Percentiles rank a stretch among this genome's conserved stretches.
These are phyloP conservation scores for Neurospora crassa DNA, from an alignment of 2,329 filamentous ascomycete species.

Conservation along the genomic window DNA sequence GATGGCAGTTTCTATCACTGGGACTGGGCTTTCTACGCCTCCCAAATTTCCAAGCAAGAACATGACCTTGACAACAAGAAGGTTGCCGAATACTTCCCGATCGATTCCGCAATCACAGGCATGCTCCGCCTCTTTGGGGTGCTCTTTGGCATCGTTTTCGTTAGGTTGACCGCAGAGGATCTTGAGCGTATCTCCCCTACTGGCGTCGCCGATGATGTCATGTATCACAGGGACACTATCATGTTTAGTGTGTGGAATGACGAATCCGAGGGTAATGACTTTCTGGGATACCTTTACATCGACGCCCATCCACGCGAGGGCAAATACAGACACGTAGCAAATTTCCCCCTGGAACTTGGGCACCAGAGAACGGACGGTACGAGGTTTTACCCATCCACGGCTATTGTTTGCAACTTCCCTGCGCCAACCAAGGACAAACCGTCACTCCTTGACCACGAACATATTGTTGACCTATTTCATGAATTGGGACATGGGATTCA, in stretches of 20 bases:
- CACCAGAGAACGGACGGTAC: slow-evolving; percentile 58
- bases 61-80: slow-evolving; percentile 70
- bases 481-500: slow-evolving; percentile 65
- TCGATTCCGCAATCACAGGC: slow-evolving; percentile 60
- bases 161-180: slow-evolving; percentile 60
- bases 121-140: slow-evolving; percentile 82
- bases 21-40: slow-evolving; percentile 74
- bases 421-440: slow-evolving; percentile 71
- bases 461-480: slow-evolving; percentile 77
- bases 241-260: slow-evolving; percentile 79
- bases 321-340: slow-evolving; percentile 79
- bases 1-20: slow-evolving; percentile 72
- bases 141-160: slow-evolving; percentile 70
- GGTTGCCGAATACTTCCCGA: slow-evolving; percentile 77
- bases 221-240: slow-evolving; percentile 78
- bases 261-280: slow-evolving; percentile 56
- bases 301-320: slow-evolving; percentile 72
- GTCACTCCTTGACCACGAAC: slow-evolving; percentile 70
- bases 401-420: slow-evolving; percentile 77
- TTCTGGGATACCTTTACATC: slow-evolving; percentile 75
- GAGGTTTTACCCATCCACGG: slow-evolving; percentile 66
- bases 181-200: slow-evolving; percentile 55
- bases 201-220: slow-evolving; percentile 60
- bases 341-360: slow-evolving; percentile 72
- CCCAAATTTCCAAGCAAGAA: slow-evolving; percentile 70